Evolutionary conservation across 306 rosid genomes (phyloP), one percentile per base, ranked within the genome.

Genomic region (Hylodesmum podocarpum): DNA sequence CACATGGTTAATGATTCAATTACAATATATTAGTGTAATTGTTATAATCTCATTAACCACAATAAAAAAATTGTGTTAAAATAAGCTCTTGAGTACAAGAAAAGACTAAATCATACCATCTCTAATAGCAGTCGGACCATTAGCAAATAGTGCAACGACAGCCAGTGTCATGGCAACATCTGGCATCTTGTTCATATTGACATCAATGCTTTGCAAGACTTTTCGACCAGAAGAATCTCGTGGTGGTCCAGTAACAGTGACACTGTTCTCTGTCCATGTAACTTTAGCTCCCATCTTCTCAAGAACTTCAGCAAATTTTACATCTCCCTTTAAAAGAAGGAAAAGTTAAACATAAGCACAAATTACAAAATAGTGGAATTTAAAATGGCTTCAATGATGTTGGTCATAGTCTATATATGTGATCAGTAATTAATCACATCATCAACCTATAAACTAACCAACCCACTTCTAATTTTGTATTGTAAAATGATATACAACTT

Each of bases 151-250:
- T 33, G 99, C 99, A 66, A 91, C 98, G 8, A 96, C 98, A 37
- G 99, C 99, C 49, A 96, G 99, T 14, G 99, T 96, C 99, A 96
- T 96, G 64, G 98, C 99, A 91, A 96, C 99, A 89, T 96, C 99
- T 6, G 99, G 99, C 99, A 96, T 96, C 91, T 96, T 96, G 90
- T 96, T 96, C 99, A 96, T 96, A 77, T 96, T 89, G 78, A 93
- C 98, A 86, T 96, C 98, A 76, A 93, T 27, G 47, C 89, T 94
- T 72, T 77, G 87, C 86, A 96, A 86, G 80, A 87, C 90, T 72
- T 89, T 88, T 71, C 66, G 81, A 71, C 75, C 82, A 2, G 87
- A 81, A 84, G 98, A 82, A 76, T 86, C 90, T 61, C 86, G 85
- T 19, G 76, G 90, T 13, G 97, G 97, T 46, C 98, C 99, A 19